Evolutionary conservation across 2,329 filamentous ascomycete genomes (phyloP).

Genomic region (Stagonosporopsis rhizophila): DNA sequence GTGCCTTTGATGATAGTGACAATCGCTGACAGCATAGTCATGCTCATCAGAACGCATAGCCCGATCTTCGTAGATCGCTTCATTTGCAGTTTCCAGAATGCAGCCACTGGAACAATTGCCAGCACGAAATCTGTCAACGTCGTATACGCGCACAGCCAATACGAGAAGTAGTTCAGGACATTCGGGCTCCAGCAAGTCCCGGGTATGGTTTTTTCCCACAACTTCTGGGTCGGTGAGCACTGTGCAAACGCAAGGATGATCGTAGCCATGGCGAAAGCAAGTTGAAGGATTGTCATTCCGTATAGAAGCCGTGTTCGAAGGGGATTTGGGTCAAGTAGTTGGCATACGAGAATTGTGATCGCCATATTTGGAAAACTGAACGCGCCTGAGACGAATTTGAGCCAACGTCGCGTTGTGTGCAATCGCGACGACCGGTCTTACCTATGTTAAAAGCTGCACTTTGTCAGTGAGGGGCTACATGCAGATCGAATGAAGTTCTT

Average conservation of each 20-base stretch:
- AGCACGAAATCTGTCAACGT: constrained; percentile 16
- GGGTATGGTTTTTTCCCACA: constrained; percentile 15
- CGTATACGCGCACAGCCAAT: constrained; percentile 18
- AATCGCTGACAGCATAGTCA: constrained; percentile 20
- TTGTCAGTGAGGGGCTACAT: not conserved
- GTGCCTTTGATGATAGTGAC: constrained; percentile 16
- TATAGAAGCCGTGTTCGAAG: constrained; percentile 2
- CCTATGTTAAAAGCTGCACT: constrained; percentile 11
- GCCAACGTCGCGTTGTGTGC: too few relatives aligned
- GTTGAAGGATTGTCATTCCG: constrained; percentile 11
- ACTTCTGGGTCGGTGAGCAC: constrained; percentile 7
- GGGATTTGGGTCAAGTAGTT: constrained; percentile 11
- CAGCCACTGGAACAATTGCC: constrained; percentile 9
- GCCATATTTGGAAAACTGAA: constrained; percentile 16
- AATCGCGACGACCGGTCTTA: not conserved
- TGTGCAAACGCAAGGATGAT: constrained; percentile 17
- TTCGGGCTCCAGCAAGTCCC: constrained; percentile 16
- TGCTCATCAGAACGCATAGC: constrained; percentile 11
- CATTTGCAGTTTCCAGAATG: constrained; percentile 18
- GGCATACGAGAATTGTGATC: constrained; percentile 11
- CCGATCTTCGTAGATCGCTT: constrained; percentile 16
- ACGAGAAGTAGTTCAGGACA: constrained; percentile 18
- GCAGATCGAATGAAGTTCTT: not conserved
- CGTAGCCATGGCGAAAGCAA: constrained; percentile 12
- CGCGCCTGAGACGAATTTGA: not conserved